Evolutionary conservation across 2,329 filamentous ascomycete genomes (phyloP), one percentile per base, ranked within the genome.

Genomic region (Phialophora verrucosa): DNA sequence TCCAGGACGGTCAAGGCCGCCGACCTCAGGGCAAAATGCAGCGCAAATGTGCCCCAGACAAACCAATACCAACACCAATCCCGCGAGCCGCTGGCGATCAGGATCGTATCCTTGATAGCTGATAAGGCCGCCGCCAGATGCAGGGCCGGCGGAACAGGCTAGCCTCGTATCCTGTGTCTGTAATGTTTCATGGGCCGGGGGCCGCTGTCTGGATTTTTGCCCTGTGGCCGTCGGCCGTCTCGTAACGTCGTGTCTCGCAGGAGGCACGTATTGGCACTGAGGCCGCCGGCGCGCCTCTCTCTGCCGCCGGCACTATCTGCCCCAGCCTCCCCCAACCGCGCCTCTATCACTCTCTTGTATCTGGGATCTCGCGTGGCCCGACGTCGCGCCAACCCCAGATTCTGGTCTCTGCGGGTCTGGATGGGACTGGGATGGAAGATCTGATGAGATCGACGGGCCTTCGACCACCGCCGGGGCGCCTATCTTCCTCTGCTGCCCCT

Each of bases 161-260:
- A 66, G 49, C 56, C 42, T 31, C 50, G 59, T 65, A 68, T 29
- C 31, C 47, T 12, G 11, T 3, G 11, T 7, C 23, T 23, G 63
- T 68, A 68, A 63, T 42, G 27, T 68, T 68, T 68, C 66, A 38
- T 4, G 12, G 31, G 51, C 59, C 55, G 57, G 61, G 44, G 42
- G 38, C 44, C 57, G 25, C 27, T 27, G 35, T 5, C 29, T 35
- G 14, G n/a, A 42, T 8, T 54, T 62, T 56, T 20, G 57, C 53
- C 27, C 12, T 12, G 35, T 50, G 59, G 63, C 67, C 67, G 67
- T 23, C 60, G 67, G 67, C 67, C 27, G 60, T 69, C 59, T 62
- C 23, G 67, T 69, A 61, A 55, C 50, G 12, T 23, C 49, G 31
- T 38, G 57, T 51, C 20, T 23, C 47, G 20, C 38, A 32, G 14